Evolutionary conservation across 2,329 filamentous ascomycete species (phyloP).

Genomic region (Sphaerulina musiva): DNA sequence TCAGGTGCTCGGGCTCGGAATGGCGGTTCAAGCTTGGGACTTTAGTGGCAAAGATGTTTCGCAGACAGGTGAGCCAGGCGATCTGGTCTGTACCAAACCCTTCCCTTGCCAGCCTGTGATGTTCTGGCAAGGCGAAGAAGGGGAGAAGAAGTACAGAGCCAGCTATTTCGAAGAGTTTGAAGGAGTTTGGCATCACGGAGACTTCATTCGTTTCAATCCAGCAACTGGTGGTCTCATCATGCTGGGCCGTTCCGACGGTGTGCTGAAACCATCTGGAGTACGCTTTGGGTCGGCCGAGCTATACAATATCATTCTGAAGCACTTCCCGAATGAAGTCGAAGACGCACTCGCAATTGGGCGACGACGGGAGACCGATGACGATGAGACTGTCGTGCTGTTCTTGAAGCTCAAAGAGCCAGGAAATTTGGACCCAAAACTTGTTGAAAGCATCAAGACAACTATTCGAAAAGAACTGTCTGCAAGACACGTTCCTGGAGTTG

Average conservation of each 20-base stretch:
- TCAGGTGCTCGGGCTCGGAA: slow-evolving; percentile 45
- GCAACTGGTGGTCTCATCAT: slow-evolving; percentile 74
- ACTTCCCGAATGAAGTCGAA: slow-evolving; percentile 70
- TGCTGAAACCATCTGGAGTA: slow-evolving; percentile 86
- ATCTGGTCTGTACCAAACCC: slow-evolving; percentile 76
- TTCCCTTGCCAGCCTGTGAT: slow-evolving; percentile 88
- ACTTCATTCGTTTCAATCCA: slow-evolving; percentile 72
- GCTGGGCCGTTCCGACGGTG: slow-evolving; percentile 86
- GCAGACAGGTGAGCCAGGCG: slow-evolving; percentile 64
- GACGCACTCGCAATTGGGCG: slow-evolving; percentile 85
- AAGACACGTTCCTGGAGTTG: slow-evolving; percentile 76
- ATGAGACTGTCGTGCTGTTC: slow-evolving; percentile 86
- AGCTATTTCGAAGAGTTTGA: slow-evolving; percentile 85
- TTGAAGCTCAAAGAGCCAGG: slow-evolving; percentile 63
- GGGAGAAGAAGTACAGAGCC: slow-evolving; percentile 67
- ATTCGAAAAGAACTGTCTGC: slow-evolving; percentile 76
- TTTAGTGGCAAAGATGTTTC: slow-evolving; percentile 53
- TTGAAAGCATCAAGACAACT: slow-evolving; percentile 56
- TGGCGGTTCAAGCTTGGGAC: slow-evolving; percentile 47
- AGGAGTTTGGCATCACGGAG: slow-evolving; percentile 83
- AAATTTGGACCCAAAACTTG: slow-evolving; percentile 55
- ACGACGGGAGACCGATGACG: slow-evolving; percentile 60
- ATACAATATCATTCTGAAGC: slow-evolving; percentile 83
- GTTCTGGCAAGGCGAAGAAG: slow-evolving; percentile 67
- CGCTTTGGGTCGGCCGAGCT: slow-evolving; percentile 92